A percentile compares a stretch with the other conserved stretches of the same genome.
Conservation (phyloP, 768 basidiomycete genomes). For the Naematelia encephala region DNA sequence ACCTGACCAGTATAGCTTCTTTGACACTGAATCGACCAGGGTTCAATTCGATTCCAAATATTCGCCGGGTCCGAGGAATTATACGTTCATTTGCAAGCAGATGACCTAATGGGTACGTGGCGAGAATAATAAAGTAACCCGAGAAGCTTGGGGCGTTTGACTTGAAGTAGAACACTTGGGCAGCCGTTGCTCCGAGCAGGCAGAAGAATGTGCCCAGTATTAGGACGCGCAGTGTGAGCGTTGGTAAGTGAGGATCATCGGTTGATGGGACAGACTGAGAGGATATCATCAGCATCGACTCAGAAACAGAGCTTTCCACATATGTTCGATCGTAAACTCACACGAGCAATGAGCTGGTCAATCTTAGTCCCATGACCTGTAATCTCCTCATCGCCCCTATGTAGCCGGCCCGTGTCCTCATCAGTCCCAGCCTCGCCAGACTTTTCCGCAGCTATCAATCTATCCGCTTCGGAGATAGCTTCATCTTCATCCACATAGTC, state of each 20-base stretch:
- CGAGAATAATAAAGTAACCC: conserved; percentile 49
- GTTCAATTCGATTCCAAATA: conserved; percentile 39
- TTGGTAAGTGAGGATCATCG: conserved; percentile 48
- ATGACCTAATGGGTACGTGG: conserved; percentile 49
- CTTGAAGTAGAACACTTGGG: conserved; percentile 51
- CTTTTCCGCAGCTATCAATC: not conserved
- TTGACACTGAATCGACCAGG: conserved; percentile 49
- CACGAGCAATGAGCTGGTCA: conserved; percentile 42
- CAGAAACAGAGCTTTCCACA: not conserved
- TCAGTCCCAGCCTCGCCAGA: not conserved
- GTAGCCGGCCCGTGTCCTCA: not conserved
- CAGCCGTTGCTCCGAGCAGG: conserved; percentile 46
- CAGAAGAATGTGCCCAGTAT: conserved; percentile 49
- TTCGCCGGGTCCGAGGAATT: conserved; percentile 22
- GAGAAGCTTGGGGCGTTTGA: conserved; percentile 46
- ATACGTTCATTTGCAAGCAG: conserved; percentile 33
- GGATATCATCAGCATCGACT: not conserved
- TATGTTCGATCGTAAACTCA: conserved; percentile 19
- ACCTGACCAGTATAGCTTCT: conserved; percentile 49
- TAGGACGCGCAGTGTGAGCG: conserved; percentile 46
- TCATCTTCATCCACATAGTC: not conserved
- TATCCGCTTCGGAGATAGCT: not conserved
- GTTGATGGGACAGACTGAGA: conserved; percentile 48
- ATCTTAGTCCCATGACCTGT: conserved; percentile 23
- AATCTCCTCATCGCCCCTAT: too few species aligned